Percentiles rank a stretch among this genome's conserved stretches.
Evolutionary conservation across 305 asterid genomes (phyloP).

Genomic region (Solanum aculeatissimum): DNA sequence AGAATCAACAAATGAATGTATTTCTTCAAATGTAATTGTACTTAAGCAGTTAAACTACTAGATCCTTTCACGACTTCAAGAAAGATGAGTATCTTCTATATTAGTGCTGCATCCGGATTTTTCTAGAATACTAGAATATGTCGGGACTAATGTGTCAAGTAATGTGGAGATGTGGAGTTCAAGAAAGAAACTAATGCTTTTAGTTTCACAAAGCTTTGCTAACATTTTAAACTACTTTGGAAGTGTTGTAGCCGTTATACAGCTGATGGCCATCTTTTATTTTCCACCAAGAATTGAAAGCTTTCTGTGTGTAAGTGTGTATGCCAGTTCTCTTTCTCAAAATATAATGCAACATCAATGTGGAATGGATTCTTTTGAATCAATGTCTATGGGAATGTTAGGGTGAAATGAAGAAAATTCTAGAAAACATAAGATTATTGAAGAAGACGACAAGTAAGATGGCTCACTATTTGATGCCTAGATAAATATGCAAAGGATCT

Average conservation of each 20-base stretch:
- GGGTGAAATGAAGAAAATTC: not conserved
- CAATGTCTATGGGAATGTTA: not conserved
- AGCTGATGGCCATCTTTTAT: not conserved
- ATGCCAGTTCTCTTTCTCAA: not conserved
- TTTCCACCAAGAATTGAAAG: not conserved
- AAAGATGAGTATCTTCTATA: not conserved
- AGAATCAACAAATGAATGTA: not conserved
- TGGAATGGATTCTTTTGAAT: not conserved
- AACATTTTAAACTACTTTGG: not conserved
- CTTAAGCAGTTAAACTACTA: not conserved
- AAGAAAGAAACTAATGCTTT: not conserved
- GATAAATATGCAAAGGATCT: not conserved
- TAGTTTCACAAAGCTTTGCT: not conserved
- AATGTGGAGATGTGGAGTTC: not conserved
- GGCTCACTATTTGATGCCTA: not conserved
- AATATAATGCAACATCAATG: not conserved
- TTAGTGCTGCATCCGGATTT: not conserved
- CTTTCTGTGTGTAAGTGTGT: not conserved
- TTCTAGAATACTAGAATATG: not conserved
- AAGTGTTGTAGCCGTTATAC: not conserved
- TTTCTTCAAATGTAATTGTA: not conserved
- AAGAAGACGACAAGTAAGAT: not conserved
- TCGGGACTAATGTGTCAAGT: not conserved
- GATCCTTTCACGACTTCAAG: not conserved
- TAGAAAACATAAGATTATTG: not conserved